Evolutionary conservation across 2,329 filamentous ascomycete species (phyloP).

Genomic region (Claviceps purpurea): DNA sequence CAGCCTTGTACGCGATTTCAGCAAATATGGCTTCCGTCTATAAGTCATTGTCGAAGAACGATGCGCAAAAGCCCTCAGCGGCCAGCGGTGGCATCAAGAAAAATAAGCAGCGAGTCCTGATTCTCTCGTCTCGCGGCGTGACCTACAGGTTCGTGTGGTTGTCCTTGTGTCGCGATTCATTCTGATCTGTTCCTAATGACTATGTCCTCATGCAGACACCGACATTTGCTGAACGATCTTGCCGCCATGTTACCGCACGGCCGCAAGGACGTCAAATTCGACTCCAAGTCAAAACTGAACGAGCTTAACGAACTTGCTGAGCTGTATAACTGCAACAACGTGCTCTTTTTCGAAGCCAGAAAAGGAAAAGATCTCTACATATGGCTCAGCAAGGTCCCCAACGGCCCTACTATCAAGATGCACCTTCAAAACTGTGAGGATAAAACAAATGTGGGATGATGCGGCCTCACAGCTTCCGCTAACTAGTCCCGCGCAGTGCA

Average conservation of each 20-base stretch:
- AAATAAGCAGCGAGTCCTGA: constrained; percentile 68
- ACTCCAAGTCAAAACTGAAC: constrained; percentile 82
- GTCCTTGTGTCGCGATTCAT: neutral
- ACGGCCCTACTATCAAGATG: constrained; percentile 47
- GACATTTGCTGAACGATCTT: constrained; percentile 84
- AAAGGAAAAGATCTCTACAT: constrained; percentile 92
- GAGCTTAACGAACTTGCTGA: constrained; percentile 64
- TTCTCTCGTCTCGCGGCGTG: constrained; percentile 84
- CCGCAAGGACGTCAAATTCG: constrained; percentile 90
- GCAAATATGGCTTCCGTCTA: constrained; percentile 53
- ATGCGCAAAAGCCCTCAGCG: constrained; percentile 34
- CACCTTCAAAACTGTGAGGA: constrained; percentile 61
- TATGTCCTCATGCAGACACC: constrained; percentile 47
- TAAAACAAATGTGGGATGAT: neutral
- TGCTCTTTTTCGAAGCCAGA: constrained; percentile 87
- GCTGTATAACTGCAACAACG: constrained; percentile 86
- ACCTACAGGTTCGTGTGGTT: constrained; percentile 55
- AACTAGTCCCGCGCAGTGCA: constrained; percentile 47
- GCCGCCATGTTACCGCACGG: constrained; percentile 80
- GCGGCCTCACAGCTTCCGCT: constrained; percentile 6
- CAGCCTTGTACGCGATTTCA: neutral
- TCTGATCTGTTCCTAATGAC: neutral
- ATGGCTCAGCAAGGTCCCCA: constrained; percentile 85
- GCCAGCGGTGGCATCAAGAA: constrained; percentile 38
- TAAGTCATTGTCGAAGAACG: constrained; percentile 56